Evolutionary conservation across 1,284 basidiomycete species (phyloP).

Genomic region (Cryptococcus hybrid): DNA sequence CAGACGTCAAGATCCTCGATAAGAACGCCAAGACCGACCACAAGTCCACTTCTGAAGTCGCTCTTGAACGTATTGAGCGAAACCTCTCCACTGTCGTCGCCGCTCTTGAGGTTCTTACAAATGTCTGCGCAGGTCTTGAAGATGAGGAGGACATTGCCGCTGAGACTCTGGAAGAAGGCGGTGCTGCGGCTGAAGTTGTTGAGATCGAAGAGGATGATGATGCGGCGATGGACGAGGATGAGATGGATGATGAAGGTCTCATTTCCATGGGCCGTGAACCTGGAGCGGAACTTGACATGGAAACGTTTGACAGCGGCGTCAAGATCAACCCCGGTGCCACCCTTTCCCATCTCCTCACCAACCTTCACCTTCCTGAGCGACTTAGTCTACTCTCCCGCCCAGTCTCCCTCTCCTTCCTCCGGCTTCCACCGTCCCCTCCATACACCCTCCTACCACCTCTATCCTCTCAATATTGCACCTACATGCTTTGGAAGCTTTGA

Average conservation of each 20-base stretch:
- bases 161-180: conserved; percentile 46
- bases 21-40: conserved; percentile 57
- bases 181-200: conserved; percentile 14
- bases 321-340: conserved; percentile 29
- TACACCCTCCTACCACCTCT: conserved; percentile 81
- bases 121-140: conserved; percentile 83
- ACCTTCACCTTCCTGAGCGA: conserved; percentile 52
- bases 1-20: conserved; percentile 20
- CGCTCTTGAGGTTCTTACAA: conserved; percentile 79
- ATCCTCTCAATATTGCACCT: conserved; percentile 76
- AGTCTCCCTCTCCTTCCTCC: conserved; percentile 77
- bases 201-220: conserved; percentile 43
- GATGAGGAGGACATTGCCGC: conserved; percentile 31
- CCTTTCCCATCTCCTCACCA: conserved; percentile 52
- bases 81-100: conserved; percentile 71
- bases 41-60: conserved; percentile 63
- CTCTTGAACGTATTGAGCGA: conserved; percentile 71
- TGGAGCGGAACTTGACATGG: not conserved
- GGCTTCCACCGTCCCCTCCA: conserved; percentile 59
- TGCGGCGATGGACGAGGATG: conserved; percentile 45
- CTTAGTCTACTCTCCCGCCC: conserved; percentile 68
- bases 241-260: conserved; percentile 48
- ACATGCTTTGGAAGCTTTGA: conserved; percentile 82
- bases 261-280: conserved; percentile 47
- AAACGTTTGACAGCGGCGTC: conserved; percentile 29